Base-by-base conservation (phyloP, 139 green algal genomes). In the Chlorella sp. region DNA sequence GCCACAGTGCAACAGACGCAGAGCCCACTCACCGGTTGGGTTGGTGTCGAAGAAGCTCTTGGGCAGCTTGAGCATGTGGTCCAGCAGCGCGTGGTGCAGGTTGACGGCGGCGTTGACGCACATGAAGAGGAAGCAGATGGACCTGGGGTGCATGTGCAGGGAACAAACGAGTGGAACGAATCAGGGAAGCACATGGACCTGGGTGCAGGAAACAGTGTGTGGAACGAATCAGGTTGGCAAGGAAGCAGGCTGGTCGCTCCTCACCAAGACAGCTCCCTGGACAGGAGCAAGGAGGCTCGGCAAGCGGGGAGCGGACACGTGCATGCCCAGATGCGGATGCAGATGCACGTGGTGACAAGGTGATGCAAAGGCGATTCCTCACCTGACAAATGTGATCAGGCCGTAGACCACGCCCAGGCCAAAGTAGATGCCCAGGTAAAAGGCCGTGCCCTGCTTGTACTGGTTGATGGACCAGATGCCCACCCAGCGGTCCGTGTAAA, bases 41-140 rank as follows among this genome's bases (percentile, higher is more conserved):
- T 93, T 97, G 51, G 90, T 96, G 88, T 97, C 91, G 69, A 97
- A 97, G 83, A 97, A 97, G 30, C 75, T 34, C 80, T 97, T 93
- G 65, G 89, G 90, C 67, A 90, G 79, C 29, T 74, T 77, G 81
- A 94, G 78, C 1, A 94, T 69, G 51, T 88, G 78, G 35, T 73
- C 34, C 67, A 93, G 81, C 71, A 95, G 82, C 29, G 74, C 51
- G 71, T 91, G 85, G 82, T 93, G 86, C 69, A 91, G 74, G 30
- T 70, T 77, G 23, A 87, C 75, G 0, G 80, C 75, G 17, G 82
- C 75, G 24, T 75, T 64, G 27, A 89, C 80, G 51, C 77, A 84
- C 42, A 73, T 75, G 76, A 79, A 83, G 27, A 83, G 49, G 36
- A 86, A 83, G 22, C 50, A 68, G 22, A 79, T 60, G 31, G 70